Evolutionary conservation across 2,329 filamentous ascomycete species (phyloP).

Genomic region (Whalleya microplaca): DNA sequence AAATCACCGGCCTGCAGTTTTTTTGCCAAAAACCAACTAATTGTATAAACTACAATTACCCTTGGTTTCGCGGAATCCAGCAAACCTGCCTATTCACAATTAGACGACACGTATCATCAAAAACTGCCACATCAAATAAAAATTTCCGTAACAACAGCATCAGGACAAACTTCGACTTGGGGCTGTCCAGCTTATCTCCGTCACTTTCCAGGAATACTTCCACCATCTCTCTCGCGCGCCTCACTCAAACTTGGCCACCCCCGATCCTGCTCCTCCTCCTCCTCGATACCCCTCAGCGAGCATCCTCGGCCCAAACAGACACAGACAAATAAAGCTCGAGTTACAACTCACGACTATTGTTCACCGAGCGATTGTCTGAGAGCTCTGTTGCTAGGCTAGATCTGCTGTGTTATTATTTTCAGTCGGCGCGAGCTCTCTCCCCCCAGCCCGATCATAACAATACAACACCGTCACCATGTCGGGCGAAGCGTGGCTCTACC

Average conservation of each 20-base stretch:
- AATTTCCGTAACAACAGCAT: too few relatives aligned
- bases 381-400: background rate
- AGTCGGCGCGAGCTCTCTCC: constrained; percentile 2
- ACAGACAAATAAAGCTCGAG: background rate
- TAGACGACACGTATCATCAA: background rate
- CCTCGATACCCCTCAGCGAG: background rate
- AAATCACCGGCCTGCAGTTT: constrained; percentile 14
- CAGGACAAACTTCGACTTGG: background rate
- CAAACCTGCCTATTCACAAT: background rate
- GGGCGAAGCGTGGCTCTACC: constrained; percentile 97
- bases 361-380: background rate
- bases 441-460: constrained; percentile 4
- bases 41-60: too few relatives aligned
- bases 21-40: constrained; percentile 19
- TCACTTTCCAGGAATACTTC: background rate
- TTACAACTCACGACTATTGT: background rate
- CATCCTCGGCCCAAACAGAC: background rate
- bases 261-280: too few relatives aligned
- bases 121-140: too few relatives aligned
- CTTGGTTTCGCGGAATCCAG: constrained; percentile 13
- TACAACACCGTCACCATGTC: constrained; percentile 67
- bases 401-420: background rate
- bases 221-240: background rate
- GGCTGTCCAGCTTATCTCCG: background rate
- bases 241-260: background rate